phyloP scores from a whole-genome alignment of 495 filamentous ascomycete species.

The Penicillium diatomitis region DNA sequence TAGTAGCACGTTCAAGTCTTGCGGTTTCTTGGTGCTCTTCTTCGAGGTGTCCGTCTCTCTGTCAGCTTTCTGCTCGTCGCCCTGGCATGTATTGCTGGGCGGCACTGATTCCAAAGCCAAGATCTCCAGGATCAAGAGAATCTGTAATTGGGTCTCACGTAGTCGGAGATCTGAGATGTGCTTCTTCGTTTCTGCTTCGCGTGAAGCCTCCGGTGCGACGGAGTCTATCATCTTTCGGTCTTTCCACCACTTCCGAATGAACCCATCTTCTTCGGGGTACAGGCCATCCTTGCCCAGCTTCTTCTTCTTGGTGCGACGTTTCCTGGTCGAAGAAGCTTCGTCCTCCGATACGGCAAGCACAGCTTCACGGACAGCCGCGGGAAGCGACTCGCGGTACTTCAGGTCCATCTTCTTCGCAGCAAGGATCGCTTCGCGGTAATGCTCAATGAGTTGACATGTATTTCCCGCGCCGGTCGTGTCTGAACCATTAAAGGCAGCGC shows the following conservation, averaged over 20 bases:
- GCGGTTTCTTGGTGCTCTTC: slow-evolving; percentile 42
- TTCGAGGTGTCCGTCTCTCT: slow-evolving; percentile 32
- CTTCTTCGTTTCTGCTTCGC: slow-evolving; percentile 45
- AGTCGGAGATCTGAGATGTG: slow-evolving; percentile 57
- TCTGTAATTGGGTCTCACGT: slow-evolving; percentile 80
- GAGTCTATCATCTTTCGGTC: slow-evolving; percentile 33
- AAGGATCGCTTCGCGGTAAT: slow-evolving; percentile 62
- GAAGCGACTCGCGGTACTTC: slow-evolving; percentile 75
- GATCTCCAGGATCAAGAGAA: slow-evolving; percentile 83
- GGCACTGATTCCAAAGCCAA: slow-evolving; percentile 55
- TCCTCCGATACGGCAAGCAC: slow-evolving; percentile 55
- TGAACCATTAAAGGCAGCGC: slow-evolving; percentile 61
- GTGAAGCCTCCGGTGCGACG: slow-evolving; percentile 31
- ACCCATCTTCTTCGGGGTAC: slow-evolving; percentile 66
- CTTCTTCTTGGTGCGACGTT: slow-evolving; percentile 57
- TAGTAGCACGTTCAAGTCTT: slow-evolving; percentile 55
- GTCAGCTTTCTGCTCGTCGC: slow-evolving; percentile 17
- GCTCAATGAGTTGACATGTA: slow-evolving; percentile 48
- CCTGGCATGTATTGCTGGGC: slow-evolving; percentile 21
- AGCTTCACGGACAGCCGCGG: slow-evolving; percentile 55
- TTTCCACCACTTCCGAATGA: slow-evolving; percentile 74
- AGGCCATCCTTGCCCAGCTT: slow-evolving; percentile 69
- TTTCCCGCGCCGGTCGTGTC: slow-evolving; percentile 11
- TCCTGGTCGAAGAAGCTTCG: slow-evolving; percentile 37
- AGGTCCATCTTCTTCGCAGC: slow-evolving; percentile 70